Base-by-base conservation (phyloP, 148 eudicot species). In the Polygonum aviculare region DNA sequence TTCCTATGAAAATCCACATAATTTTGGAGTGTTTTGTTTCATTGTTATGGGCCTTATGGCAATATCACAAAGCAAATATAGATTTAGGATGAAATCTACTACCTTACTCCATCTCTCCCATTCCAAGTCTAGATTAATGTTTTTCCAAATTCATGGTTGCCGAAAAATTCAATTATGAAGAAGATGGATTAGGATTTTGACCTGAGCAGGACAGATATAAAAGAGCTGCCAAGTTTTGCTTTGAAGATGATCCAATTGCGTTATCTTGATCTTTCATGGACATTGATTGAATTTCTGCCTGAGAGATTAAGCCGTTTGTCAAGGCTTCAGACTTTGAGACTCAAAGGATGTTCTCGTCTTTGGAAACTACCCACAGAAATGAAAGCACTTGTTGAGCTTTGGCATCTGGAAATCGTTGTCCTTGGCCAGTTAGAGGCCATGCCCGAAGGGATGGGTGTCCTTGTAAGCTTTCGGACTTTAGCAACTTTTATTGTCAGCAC, bases 161-260 rank as follows among this genome's bases (percentile, higher is more conserved):
- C 31, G 31, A 26, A 26, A 0, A 26, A 26, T 26, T 26, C 31
- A 26, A 26, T 26, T 0, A 26, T 26, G 31, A 26, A 26, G 31
- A 26, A 26, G 1, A 26, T 26, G 31, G 31, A 26, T 26, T 26
- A 26, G 31, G 31, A 26, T 26, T 26, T 62, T 62, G 69, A 62
- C 16, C 12, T 62, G 8, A 62, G 69, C 16, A 33, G 69, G 12
- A 31, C 69, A 62, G 22, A 62, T 62, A 62, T 62, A 31, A 31
- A 62, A 33, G 69, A 62, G 38, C 38, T 62, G 16, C 69, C 69
- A 26, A 62, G 38, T 62, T 62, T 39, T 62, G 69, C 69, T 62
- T 10, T 62, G 69, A 33, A 26, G 39, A 26, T 62, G 69, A 21
- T 62, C 16, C 15, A 62, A 26, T 33, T 62, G 18, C 36, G 69